These are phyloP conservation scores for Colletotrichum abscissum DNA, from an alignment of 2,329 filamentous ascomycete species.

Conservation along the genomic window DNA sequence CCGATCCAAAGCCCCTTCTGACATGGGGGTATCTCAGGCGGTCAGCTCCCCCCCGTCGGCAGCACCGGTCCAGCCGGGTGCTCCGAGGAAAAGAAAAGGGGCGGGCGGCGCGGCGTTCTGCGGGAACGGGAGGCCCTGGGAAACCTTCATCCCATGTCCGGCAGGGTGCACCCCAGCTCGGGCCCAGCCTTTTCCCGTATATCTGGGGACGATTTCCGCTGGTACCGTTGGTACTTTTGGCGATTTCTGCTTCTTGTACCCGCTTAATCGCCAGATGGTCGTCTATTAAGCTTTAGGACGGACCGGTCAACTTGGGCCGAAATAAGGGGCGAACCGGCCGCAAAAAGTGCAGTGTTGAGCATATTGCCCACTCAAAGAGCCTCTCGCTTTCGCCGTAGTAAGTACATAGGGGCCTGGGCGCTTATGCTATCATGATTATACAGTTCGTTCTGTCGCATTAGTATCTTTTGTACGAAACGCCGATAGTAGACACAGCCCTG, in stretches of 20 bases:
- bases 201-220: background rate
- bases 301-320: background rate
- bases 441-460: background rate
- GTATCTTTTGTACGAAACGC: background rate
- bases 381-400: background rate
- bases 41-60: background rate
- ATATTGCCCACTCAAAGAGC: background rate
- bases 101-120: background rate
- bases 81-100: background rate
- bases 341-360: background rate
- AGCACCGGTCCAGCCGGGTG: background rate
- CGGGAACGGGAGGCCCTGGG: conserved; percentile 1
- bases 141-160: conserved; percentile 16
- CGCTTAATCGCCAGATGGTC: background rate
- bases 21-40: background rate
- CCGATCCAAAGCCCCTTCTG: background rate
- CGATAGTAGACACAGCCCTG: background rate
- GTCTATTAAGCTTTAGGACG: background rate
- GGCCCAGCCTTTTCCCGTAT: background rate
- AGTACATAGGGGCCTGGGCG: background rate
- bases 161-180: conserved; percentile 17
- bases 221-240: background rate
- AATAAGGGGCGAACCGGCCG: background rate
- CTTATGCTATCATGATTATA: background rate
- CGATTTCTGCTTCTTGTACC: too few relatives aligned